Evolutionary conservation across 2,329 filamentous ascomycete species (phyloP), one percentile per base, ranked within the genome.

Genomic region (Cadophora gregata): DNA sequence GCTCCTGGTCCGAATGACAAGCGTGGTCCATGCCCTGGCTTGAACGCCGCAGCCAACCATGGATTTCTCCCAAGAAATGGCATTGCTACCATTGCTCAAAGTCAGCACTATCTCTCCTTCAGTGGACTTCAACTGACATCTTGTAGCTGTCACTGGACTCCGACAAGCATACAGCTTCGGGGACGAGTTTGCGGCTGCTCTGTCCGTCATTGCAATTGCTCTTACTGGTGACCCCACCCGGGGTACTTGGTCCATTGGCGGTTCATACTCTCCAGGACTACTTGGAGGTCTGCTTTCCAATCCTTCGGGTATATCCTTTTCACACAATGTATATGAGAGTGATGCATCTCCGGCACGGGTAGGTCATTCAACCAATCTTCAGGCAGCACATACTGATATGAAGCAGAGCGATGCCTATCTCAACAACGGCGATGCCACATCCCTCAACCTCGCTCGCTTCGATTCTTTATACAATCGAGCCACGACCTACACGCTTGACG

Each of bases 31-130:
- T 69, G 63, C 16, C 67, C 61, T 31, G 77, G 78, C 36, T 70
- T 80, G n/a, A 80, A 80, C 67, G 78, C 79, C 6, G 67, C 79
- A 33, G 78, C 79, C 55, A 80, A 80, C 59, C 79, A 80, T 72
- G 77, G 74, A 10, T 80, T 79, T 59, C 77, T 80, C 25, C 62
- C 64, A 31, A 42, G 47, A 12, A 67, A 47, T 47, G 68, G 68
- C n/a, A 60, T 70, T 12, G 47, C 48, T 1, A 63, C 62, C 19
- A 65, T 67, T n/a, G 14, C 65, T 2, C 63, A 69, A 58, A 65
- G 66, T 68, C 38, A 24, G 33, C 45, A 38, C 6, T 6, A 33
- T 5, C 31, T 33, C 31, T 10, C 31, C 5, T 33, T 33, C 6
- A 33, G 31, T 10, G 10, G 36, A 14, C 36, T 10, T 16, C 12